Percentiles rank a stretch among this genome's conserved stretches.
Evolutionary conservation across 2,329 filamentous ascomycete genomes (phyloP).

Genomic region (Aspergillus brunneoviolaceus): DNA sequence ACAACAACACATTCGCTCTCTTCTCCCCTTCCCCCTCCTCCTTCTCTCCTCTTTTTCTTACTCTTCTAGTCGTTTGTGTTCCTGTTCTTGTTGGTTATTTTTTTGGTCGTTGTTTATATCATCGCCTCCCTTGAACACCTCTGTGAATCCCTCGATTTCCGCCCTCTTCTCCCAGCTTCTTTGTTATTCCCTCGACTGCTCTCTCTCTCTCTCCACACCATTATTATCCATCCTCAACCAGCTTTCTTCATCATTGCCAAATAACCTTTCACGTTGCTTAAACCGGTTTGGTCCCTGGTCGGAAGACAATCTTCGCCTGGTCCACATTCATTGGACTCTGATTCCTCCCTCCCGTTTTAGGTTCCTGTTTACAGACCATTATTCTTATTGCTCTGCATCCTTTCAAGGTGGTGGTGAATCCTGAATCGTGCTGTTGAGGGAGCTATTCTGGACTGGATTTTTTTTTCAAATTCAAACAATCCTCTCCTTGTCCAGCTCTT

Average conservation of each 20-base stretch:
- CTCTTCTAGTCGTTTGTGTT: not conserved
- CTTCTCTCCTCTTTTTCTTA: not conserved
- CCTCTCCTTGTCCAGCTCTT: conserved; percentile 1
- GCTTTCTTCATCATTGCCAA: not conserved
- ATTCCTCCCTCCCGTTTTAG: not conserved
- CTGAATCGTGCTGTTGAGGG: not conserved
- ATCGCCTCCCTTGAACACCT: conserved; percentile 4
- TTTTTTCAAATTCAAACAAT: no score
- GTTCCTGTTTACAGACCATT: conserved; percentile 2
- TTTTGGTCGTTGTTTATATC: conserved; percentile 2
- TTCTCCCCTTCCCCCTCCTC: not conserved
- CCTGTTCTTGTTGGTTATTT: not conserved
- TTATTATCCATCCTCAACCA: not conserved
- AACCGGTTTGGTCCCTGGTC: conserved; percentile 11
- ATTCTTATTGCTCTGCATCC: conserved; percentile 1
- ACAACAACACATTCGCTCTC: not conserved
- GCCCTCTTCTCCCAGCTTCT: conserved; percentile 9
- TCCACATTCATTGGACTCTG: not conserved
- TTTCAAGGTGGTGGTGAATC: not conserved
- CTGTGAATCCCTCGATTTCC: conserved; percentile 10
- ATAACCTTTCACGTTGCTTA: conserved; percentile 1
- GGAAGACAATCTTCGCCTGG: conserved; percentile 1
- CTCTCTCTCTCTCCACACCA: not conserved
- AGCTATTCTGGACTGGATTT: no score
- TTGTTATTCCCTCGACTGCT: conserved; percentile 14